phyloP scores from a whole-genome alignment of 2,329 filamentous ascomycete genomes.

The Achaetomium macrosporum region DNA sequence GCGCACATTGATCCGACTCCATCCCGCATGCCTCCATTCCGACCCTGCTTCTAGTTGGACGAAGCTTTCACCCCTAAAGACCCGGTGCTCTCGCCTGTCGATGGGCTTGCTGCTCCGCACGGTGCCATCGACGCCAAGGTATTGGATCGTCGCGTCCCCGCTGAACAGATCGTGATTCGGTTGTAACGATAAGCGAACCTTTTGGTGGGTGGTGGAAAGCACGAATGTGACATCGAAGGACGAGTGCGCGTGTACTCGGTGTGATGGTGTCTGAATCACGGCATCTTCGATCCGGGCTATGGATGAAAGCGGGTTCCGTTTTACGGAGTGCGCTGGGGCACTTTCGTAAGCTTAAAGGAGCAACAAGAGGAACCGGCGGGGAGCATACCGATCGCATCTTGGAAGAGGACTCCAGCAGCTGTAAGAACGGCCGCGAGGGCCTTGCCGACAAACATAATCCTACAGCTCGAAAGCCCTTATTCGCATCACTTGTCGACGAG shows the following conservation, averaged over 20 bases:
- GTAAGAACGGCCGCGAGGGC: constrained; percentile 28
- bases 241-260: constrained; percentile 73
- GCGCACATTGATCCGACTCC: constrained; percentile 74
- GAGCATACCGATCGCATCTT: constrained; percentile 25
- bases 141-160: constrained; percentile 66
- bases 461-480: not conserved
- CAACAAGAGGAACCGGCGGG: not conserved
- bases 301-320: constrained; percentile 70
- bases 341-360: constrained; percentile 2
- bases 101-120: constrained; percentile 62
- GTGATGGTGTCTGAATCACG: constrained; percentile 69
- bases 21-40: constrained; percentile 76
- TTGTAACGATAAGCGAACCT: constrained; percentile 73
- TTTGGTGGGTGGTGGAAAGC: constrained; percentile 59
- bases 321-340: constrained; percentile 59
- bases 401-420: constrained; percentile 22
- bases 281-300: constrained; percentile 69
- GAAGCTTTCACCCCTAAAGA: constrained; percentile 78
- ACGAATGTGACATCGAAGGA: constrained; percentile 81
- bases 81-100: constrained; percentile 66
- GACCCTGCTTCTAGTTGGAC: constrained; percentile 52
- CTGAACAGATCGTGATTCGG: constrained; percentile 88
- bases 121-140: constrained; percentile 65
- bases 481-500: constrained; percentile 6
- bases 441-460: constrained; percentile 28